A percentile compares a stretch with the other conserved stretches of the same genome.
Conservation (phyloP, 345 rosid genomes). For the Cardamine resedifolia region DNA sequence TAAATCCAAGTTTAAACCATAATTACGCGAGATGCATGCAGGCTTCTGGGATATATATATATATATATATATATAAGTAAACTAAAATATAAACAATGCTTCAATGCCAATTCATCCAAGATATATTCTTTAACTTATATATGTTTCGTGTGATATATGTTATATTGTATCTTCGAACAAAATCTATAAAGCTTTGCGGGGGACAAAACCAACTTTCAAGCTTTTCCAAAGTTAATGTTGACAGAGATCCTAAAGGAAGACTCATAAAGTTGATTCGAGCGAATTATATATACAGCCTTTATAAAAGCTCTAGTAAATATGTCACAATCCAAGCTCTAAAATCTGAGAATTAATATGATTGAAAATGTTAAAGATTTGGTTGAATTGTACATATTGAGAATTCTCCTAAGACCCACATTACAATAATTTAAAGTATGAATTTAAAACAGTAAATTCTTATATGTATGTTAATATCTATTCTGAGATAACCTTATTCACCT, state of each 20-base stretch:
- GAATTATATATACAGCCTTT: background rate
- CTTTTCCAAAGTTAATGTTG: constrained; percentile 35
- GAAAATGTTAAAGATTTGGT: background rate
- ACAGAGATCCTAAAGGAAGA: constrained; percentile 30
- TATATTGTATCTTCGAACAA: background rate
- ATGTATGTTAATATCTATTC: constrained; percentile 12
- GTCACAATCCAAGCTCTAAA: constrained; percentile 27
- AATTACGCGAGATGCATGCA: constrained; percentile 2
- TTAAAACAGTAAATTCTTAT: background rate
- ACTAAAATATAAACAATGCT: background rate
- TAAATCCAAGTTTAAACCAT: background rate
- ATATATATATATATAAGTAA: background rate
- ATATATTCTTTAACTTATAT: background rate
- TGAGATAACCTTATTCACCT: constrained; percentile 35
- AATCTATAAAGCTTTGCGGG: constrained; percentile 27
- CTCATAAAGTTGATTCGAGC: constrained; percentile 16
- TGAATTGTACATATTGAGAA: constrained; percentile 8
- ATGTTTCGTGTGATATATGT: constrained; percentile 12
- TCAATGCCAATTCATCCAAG: background rate
- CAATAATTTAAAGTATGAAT: background rate
- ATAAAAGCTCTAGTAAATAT: constrained; percentile 5
- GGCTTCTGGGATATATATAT: background rate
- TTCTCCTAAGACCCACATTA: constrained; percentile 10
- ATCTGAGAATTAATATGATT: constrained; percentile 7
- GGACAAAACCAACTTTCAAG: constrained; percentile 23